Base-by-base conservation (phyloP, 768 basidiomycete genomes). In the Panaeolus papilionaceus region DNA sequence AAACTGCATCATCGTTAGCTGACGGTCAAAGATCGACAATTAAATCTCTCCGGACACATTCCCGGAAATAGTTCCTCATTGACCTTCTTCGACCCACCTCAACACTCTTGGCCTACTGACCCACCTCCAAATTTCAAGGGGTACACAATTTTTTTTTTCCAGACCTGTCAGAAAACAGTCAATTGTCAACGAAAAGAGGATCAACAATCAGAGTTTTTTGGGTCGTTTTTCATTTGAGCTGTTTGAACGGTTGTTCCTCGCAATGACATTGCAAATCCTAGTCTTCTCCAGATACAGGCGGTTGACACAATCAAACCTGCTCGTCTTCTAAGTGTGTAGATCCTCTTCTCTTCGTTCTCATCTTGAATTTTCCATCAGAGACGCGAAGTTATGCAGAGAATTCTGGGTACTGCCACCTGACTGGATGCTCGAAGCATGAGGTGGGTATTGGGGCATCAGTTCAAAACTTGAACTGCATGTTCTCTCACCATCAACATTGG, bases 301-400 rank as follows among this genome's bases (percentile, higher is more conserved):
- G 20, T 20, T 2, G 47, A 51, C 47, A 51, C 12, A 20, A 51
- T 51, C 47, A 51, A 51, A 51, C 20, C n/a, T 51, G n/a, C 12
- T 51, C 47, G 23, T 51, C 47, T 51, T 51, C 47, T 51, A n/a
- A 51, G 47, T 51, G 14, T 14, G 39, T 40, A 51, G 47, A 51
- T 51, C 47, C 47, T 51, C 47, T 26, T 51, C 26, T 26, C 23
- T 51, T 51, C 8, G 47, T 20, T 26, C 4, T 8, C 23, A 51
- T 23, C 7, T 51, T 51, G 47, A 26, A 26, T 12, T 23, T 47
- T 47, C 16, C 18, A 47, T 2, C 45, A 51, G 20, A 51, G 18
- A 44, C 16, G 42, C 2, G 33, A 33, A 33, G 33, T 33, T 33
- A 33, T 33, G 3, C 33, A 33, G 5, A 33, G 16, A 40, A 40